Base-by-base conservation (phyloP, 2,329 filamentous ascomycete genomes). In the Ophiognomonia clavigignenti-juglandacearum region DNA sequence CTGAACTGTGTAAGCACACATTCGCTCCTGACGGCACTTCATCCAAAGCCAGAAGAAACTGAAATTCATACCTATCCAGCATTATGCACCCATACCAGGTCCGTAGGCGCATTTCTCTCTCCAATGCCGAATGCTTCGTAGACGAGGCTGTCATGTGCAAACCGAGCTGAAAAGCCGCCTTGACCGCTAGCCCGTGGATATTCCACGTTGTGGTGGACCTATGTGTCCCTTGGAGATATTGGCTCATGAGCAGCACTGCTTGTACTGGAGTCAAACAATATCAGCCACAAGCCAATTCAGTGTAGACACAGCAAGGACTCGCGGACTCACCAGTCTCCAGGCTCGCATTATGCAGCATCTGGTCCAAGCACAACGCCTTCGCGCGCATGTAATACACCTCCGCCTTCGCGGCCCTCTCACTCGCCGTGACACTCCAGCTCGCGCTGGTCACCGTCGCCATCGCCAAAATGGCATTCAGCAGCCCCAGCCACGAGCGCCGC, bases 171-270 rank as follows among this genome's bases (percentile, higher is more conserved):
- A 75, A 61, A 0, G 75, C 75, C 1, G 71, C 69, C 48, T 69
- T 73, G 3, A 78, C 68, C 0, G 74, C 69, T 1, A 79, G 62
- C 0, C 77, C 75, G 51, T 80, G 77, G 0, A 73, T 64, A 0
- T 66, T 73, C 75, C 76, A 80, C 2, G 76, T 71, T 45, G 77
- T 69, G 2, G 76, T 63, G 0, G 75, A 77, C 18, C 69, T 70
- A 31, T 76, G 71, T 0, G 74, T 77, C 2, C 75, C 74, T 53
- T 80, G 75, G 0, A 78, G 63, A 47, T 78, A 79, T 39, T 75
- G 72, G 4, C 67, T 68, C 53, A 71, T 65, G 0, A 79, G 49
- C 0, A 80, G 61, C 7, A 78, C 63, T 35, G 67, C 69, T 55
- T 78, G 73, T 0, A 78, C 74, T 45, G 14, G 67, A 45, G 13